Conservation (phyloP, 1,284 basidiomycete species). For the Rhizoctonia solani region DNA sequence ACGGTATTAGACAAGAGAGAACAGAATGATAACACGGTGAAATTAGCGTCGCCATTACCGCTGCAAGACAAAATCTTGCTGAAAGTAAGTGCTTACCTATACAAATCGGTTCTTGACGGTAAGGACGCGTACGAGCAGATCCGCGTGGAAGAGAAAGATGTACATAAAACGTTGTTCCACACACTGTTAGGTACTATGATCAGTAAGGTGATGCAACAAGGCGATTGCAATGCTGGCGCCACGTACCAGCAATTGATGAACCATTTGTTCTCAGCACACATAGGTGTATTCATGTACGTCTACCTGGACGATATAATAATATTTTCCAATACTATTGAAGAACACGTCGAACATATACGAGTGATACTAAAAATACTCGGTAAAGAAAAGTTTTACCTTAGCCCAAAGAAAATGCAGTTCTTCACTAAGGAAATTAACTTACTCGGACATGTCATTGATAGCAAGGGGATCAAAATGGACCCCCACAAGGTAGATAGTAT, state of each 20-base stretch:
- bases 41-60: too few species aligned
- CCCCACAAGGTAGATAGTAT: conserved; percentile 32
- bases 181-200: conserved; percentile 48
- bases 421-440: conserved; percentile 45
- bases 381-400: conserved; percentile 41
- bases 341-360: conserved; percentile 44
- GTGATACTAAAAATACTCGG: conserved; percentile 44
- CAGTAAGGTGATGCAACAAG: conserved; percentile 45
- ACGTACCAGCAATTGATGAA: conserved; percentile 46
- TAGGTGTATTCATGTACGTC: conserved; percentile 40
- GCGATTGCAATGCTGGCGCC: conserved; percentile 43
- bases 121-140: too few species aligned
- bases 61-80: too few species aligned
- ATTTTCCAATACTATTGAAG: conserved; percentile 45
- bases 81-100: too few species aligned
- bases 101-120: too few species aligned
- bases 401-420: too few species aligned
- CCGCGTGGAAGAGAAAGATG: too few species aligned
- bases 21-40: too few species aligned
- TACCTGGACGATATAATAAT: conserved; percentile 41
- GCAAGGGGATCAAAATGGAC: conserved; percentile 43
- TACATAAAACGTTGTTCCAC: conserved; percentile 36
- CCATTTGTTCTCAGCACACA: conserved; percentile 43
- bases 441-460: conserved; percentile 46
- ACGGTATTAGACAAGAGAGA: too few species aligned